A percentile compares a stretch with the other conserved stretches of the same genome.
phyloP scores from a whole-genome alignment of 192 early-diverging fungal species.

The Coemansia sp. region DNA sequence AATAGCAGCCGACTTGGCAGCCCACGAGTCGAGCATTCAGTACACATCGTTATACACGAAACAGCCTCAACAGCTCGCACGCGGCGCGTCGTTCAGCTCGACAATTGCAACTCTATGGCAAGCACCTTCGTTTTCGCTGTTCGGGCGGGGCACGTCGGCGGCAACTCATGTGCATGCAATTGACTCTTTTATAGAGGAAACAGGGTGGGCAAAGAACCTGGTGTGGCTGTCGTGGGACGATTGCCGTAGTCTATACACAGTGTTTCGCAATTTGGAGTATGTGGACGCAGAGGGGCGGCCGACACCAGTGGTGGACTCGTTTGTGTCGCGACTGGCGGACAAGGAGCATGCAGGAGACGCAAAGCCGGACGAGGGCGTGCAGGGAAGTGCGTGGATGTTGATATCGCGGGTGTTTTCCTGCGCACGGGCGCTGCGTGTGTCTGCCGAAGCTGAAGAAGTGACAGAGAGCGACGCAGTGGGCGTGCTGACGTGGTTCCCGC shows the following conservation, averaged over 20 bases:
- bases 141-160: slow-evolving; percentile 5
- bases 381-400: slow-evolving; percentile 39
- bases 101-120: slow-evolving; percentile 33
- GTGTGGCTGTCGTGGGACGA: slow-evolving; percentile 55
- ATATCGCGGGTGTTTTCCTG: slow-evolving; percentile 45
- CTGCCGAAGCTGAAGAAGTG: slow-evolving; percentile 50
- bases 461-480: slow-evolving; percentile 37
- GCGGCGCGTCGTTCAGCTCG: slow-evolving; percentile 23
- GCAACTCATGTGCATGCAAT: slow-evolving; percentile 18
- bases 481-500: slow-evolving; percentile 54
- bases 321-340: slow-evolving; percentile 41
- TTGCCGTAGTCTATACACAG: slow-evolving; percentile 31
- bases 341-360: neutral
- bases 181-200: slow-evolving; percentile 7
- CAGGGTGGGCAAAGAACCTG: slow-evolving; percentile 11
- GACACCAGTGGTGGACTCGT: slow-evolving; percentile 39
- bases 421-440: slow-evolving; percentile 41
- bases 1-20: slow-evolving; percentile 33
- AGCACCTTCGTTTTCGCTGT: slow-evolving; percentile 28
- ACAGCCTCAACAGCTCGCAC: neutral
- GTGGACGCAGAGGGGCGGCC: slow-evolving; percentile 42
- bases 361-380: slow-evolving; percentile 18
- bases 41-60: slow-evolving; percentile 19
- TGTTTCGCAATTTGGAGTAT: slow-evolving; percentile 42
- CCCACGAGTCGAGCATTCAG: slow-evolving; percentile 28